Conservation (phyloP, 345 rosid genomes). For the Microthlaspi erraticum region DNA sequence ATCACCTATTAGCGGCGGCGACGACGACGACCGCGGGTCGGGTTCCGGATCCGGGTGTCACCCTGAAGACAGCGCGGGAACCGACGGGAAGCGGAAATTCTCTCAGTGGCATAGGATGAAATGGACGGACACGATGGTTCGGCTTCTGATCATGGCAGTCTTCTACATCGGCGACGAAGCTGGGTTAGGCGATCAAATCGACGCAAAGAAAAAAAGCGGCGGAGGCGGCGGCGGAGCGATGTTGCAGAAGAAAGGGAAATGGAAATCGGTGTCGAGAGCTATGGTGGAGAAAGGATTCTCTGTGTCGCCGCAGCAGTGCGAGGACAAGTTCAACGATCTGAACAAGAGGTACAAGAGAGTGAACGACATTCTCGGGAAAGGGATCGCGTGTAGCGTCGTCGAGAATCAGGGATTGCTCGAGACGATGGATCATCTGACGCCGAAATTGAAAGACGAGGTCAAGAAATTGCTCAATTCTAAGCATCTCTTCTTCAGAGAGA, state of each 20-base stretch:
- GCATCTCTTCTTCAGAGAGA: slow-evolving; percentile 90
- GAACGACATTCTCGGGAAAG: slow-evolving; percentile 89
- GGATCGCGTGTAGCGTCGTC: slow-evolving; percentile 89
- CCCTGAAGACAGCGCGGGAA: slow-evolving; percentile 61
- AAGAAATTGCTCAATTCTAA: slow-evolving; percentile 85
- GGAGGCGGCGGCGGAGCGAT: slow-evolving; percentile 48
- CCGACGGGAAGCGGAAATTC: slow-evolving; percentile 59
- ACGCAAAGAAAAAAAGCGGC: slow-evolving; percentile 60
- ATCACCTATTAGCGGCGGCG: slow-evolving; percentile 68
- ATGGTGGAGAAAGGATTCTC: slow-evolving; percentile 96
- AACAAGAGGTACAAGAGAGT: slow-evolving; percentile 98
- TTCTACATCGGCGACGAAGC: slow-evolving; percentile 91
- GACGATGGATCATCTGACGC: slow-evolving; percentile 71
- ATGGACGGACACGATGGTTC: slow-evolving; percentile 95
- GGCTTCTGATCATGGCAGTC: slow-evolving; percentile 81
- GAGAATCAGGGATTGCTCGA: slow-evolving; percentile 89
- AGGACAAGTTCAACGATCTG: slow-evolving; percentile 94
- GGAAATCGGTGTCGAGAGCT: slow-evolving; percentile 95
- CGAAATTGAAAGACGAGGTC: slow-evolving; percentile 85
- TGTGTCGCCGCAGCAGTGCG: slow-evolving; percentile 99
- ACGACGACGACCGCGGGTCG: slow-evolving; percentile 76
- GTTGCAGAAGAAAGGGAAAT: slow-evolving; percentile 95
- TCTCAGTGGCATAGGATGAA: slow-evolving; percentile 99
- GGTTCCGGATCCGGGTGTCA: slow-evolving; percentile 49
- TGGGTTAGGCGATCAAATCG: slow-evolving; percentile 57